Evolutionary conservation across 352 stramenopile species (phyloP).

Genomic region (Pseudoperonospora humuli): DNA sequence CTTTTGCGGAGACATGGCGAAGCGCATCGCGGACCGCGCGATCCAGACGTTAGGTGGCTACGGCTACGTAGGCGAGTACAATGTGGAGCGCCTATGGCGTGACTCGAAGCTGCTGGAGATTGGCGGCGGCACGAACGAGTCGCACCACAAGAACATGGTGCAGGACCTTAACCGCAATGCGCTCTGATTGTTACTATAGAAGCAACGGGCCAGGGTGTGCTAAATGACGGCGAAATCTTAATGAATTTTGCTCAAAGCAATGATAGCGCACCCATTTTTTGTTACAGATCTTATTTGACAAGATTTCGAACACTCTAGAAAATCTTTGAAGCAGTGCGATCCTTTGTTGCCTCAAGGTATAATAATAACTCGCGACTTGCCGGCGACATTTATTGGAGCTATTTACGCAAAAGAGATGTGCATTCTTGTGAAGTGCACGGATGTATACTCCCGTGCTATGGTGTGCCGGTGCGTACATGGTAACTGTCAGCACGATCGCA

Average conservation of each 20-base stretch:
- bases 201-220: not conserved
- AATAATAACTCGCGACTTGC: too few species aligned
- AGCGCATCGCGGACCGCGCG: constrained; percentile 94
- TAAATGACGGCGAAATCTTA: not conserved
- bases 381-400: too few species aligned
- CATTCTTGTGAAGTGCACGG: too few species aligned
- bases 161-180: constrained; percentile 50
- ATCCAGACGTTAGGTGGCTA: constrained; percentile 98
- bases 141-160: constrained; percentile 98
- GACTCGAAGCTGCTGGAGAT: constrained; percentile 99
- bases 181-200: constrained; percentile 6
- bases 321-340: too few species aligned
- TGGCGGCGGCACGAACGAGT: constrained; percentile 97
- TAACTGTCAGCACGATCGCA: constrained; percentile 11
- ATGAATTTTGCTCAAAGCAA: too few species aligned
- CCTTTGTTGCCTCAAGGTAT: too few species aligned
- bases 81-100: constrained; percentile 96
- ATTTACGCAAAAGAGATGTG: too few species aligned
- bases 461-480: too few species aligned
- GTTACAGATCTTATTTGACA: too few species aligned
- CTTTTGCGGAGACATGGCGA: constrained; percentile 96
- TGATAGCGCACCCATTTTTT: too few species aligned
- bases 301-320: too few species aligned
- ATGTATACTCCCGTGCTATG: too few species aligned
- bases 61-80: constrained; percentile 99